Evolutionary conservation across 441 rosid genomes (phyloP).

Genomic region (Dalechampia spathulata): DNA sequence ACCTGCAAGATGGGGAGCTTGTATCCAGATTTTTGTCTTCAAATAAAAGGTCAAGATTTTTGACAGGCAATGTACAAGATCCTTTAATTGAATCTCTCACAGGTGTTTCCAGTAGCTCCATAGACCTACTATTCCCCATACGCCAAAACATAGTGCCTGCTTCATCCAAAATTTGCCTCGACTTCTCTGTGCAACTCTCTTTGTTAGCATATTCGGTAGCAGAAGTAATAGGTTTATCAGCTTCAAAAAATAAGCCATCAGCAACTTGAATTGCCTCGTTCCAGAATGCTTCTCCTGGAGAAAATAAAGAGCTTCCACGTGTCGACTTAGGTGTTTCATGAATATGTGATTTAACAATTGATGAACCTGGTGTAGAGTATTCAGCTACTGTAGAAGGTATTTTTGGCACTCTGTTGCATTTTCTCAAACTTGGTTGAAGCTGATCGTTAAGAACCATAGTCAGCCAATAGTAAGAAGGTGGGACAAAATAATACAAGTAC

Average conservation of each 20-base stretch:
- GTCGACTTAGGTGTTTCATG: conserved; percentile 61
- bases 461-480: conserved; percentile 19
- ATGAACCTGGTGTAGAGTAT: conserved; percentile 63
- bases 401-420: conserved; percentile 43
- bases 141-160: conserved; percentile 33
- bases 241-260: conserved; percentile 58
- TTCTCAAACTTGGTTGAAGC: conserved; percentile 54
- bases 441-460: conserved; percentile 23
- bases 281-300: conserved; percentile 97
- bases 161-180: conserved; percentile 33
- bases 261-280: conserved; percentile 91
- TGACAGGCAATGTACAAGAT: conserved; percentile 71
- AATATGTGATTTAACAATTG: conserved; percentile 31
- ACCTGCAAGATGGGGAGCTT: conserved; percentile 16
- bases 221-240: conserved; percentile 22
- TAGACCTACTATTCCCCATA: conserved; percentile 28
- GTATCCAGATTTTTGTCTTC: conserved; percentile 50
- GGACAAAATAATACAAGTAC: not conserved
- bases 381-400: conserved; percentile 28
- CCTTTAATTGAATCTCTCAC: conserved; percentile 30
- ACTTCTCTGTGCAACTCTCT: conserved; percentile 25
- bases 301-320: conserved; percentile 84
- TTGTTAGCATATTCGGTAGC: conserved; percentile 24
- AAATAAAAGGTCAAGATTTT: conserved; percentile 66
- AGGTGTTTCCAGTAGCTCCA: conserved; percentile 32